Conservation (phyloP, 148 eudicot species). For the Diospyros lotus region DNA sequence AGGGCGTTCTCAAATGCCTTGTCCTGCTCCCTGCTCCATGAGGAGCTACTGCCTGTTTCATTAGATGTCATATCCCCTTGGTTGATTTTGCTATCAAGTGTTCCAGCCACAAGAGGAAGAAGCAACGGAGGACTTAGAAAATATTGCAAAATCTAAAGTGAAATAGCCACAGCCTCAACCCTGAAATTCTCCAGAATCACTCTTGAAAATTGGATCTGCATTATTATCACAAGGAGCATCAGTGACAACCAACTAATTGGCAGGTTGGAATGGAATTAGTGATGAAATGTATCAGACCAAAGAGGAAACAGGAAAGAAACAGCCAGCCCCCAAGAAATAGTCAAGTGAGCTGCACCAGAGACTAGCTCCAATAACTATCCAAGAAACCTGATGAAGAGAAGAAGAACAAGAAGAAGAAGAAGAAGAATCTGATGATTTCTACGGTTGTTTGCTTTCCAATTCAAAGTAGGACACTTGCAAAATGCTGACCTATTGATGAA, state of each 20-base stretch:
- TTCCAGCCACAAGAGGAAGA: constrained; percentile 12
- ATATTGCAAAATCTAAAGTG: constrained; percentile 4
- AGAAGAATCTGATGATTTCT: constrained; percentile 19
- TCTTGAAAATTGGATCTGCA: constrained; percentile 14
- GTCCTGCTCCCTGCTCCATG: constrained; percentile 85
- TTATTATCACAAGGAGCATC: constrained; percentile 14
- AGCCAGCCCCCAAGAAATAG: constrained; percentile 19
- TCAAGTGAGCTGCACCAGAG: constrained; percentile 22
- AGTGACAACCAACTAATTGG: constrained; percentile 16
- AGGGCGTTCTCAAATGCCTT: constrained; percentile 84
- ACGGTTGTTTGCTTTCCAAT: constrained; percentile 23
- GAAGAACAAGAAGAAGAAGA: constrained; percentile 8
- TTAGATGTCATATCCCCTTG: constrained; percentile 46
- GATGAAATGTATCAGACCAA: constrained; percentile 23
- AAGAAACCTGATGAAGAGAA: constrained; percentile 12
- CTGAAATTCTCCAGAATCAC: constrained; percentile 5
- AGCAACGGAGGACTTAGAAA: constrained; percentile 6
- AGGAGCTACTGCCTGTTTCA: constrained; percentile 34
- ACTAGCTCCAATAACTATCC: constrained; percentile 23
- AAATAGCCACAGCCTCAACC: constrained; percentile 6
- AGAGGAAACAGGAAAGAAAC: constrained; percentile 14
- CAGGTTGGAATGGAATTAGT: constrained; percentile 7
- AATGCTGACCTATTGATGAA: constrained; percentile 47
- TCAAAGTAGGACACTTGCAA: constrained; percentile 37
- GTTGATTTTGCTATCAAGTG: constrained; percentile 17